These are phyloP conservation scores for Lipomyces sp. DNA, from an alignment of 805 yeast genomes.

Conservation along the genomic window DNA sequence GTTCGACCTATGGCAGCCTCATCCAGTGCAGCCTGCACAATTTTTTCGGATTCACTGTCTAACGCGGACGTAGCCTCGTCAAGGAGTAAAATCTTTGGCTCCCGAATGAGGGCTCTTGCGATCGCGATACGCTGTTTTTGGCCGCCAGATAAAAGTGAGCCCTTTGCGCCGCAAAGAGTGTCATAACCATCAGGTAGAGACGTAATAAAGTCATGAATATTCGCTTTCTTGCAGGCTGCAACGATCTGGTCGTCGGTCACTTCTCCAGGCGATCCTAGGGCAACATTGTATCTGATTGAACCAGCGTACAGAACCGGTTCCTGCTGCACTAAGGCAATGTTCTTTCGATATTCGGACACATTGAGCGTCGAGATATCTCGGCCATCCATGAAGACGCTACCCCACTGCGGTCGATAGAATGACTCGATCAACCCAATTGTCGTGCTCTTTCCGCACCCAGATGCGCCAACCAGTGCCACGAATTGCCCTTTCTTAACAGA, in stretches of 20 bases:
- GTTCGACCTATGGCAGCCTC: constrained; percentile 67
- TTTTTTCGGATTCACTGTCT: constrained; percentile 65
- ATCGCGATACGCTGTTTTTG: constrained; percentile 69
- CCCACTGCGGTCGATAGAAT: constrained; percentile 57
- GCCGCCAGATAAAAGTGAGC: constrained; percentile 64
- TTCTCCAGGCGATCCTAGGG: constrained; percentile 50
- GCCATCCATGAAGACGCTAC: constrained; percentile 59
- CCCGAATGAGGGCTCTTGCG: constrained; percentile 64
- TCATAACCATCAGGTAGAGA: constrained; percentile 60
- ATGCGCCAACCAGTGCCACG: constrained; percentile 92
- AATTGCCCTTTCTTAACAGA: constrained; percentile 73
- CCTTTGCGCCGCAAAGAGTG: constrained; percentile 54
- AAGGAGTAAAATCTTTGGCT: constrained; percentile 59
- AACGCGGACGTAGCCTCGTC: constrained; percentile 64
- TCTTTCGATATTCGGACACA: constrained; percentile 56
- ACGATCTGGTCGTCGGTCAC: constrained; percentile 49
- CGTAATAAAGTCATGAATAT: constrained; percentile 57
- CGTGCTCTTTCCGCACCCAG: constrained; percentile 55
- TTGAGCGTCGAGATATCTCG: constrained; percentile 54
- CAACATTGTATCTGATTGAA: constrained; percentile 58
- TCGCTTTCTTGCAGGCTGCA: constrained; percentile 56
- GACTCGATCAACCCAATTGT: constrained; percentile 59
- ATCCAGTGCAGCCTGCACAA: constrained; percentile 65
- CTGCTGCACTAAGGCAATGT: constrained; percentile 66
- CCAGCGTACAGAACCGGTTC: constrained; percentile 69